Conservation (phyloP, 805 yeast species). For the Kazachstania taianensis region DNA sequence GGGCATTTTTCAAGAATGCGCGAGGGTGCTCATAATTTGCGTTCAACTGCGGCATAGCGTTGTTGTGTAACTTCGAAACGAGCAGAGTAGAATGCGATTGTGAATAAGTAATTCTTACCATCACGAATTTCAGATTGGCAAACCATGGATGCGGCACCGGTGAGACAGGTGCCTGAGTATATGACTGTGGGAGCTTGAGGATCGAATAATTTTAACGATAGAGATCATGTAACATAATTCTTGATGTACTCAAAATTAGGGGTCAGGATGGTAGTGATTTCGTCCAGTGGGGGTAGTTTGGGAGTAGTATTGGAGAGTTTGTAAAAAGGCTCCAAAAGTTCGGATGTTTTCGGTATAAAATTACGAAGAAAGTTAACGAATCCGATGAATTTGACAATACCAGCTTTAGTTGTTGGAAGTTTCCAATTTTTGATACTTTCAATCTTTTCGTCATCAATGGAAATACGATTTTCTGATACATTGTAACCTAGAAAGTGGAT, state of each 20-base stretch:
- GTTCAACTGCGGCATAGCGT: not conserved
- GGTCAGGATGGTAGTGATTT: no score
- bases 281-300: no score
- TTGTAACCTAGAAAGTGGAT: slow-evolving; percentile 1
- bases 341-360: slow-evolving; percentile 4
- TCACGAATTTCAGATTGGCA: not conserved
- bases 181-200: slow-evolving; percentile 1
- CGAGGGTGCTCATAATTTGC: not conserved
- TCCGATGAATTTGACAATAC: slow-evolving; percentile 3
- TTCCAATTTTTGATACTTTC: slow-evolving; percentile 1
- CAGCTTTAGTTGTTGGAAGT: slow-evolving; percentile 2
- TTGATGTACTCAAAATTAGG: slow-evolving; percentile 1
- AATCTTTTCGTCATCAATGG: slow-evolving; percentile 3
- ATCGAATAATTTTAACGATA: not conserved
- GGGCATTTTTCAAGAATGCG: not conserved
- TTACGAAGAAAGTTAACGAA: slow-evolving; percentile 5
- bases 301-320: not conserved
- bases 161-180: not conserved
- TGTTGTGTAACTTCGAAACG: not conserved
- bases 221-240: not conserved
- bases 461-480: not conserved
- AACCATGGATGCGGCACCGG: slow-evolving; percentile 1
- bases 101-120: not conserved
- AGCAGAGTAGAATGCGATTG: not conserved
- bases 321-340: slow-evolving; percentile 2